These are phyloP conservation scores for Colletotrichum sp. DNA, from an alignment of 2,329 filamentous ascomycete species.

Conservation along the genomic window DNA sequence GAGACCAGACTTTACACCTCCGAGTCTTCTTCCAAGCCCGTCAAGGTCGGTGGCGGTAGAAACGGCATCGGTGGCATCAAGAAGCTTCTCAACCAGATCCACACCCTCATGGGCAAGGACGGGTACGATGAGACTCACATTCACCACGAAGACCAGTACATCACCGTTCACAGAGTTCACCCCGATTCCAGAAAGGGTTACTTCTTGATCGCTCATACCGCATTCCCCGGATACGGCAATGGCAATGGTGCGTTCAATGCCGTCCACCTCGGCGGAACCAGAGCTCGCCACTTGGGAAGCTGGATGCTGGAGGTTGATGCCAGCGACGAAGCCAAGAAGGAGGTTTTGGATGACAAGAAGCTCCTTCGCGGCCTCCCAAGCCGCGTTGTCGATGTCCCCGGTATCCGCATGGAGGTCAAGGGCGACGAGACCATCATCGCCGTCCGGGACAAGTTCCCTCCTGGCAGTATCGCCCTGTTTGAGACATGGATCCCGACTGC, in stretches of 20 bases:
- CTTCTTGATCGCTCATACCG: slow-evolving; percentile 94
- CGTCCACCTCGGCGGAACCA: slow-evolving; percentile 82
- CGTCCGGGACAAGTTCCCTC: slow-evolving; percentile 83
- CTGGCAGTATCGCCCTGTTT: slow-evolving; percentile 92
- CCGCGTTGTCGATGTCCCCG: slow-evolving; percentile 74
- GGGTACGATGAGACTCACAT: slow-evolving; percentile 95
- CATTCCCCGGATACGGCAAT: slow-evolving; percentile 88
- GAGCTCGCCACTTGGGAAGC: slow-evolving; percentile 83
- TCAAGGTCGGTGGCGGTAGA: slow-evolving; percentile 72
- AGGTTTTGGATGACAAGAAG: slow-evolving; percentile 70
- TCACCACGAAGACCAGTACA: slow-evolving; percentile 94
- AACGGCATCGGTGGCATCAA: slow-evolving; percentile 90
- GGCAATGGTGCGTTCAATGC: slow-evolving; percentile 82
- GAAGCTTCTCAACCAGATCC: slow-evolving; percentile 92
- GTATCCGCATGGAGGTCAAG: slow-evolving; percentile 74
- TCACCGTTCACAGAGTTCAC: slow-evolving; percentile 95
- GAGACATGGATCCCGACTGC: slow-evolving; percentile 94
- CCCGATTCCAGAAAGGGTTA: slow-evolving; percentile 91
- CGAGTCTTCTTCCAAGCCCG: slow-evolving; percentile 66
- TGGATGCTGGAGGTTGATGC: slow-evolving; percentile 92
- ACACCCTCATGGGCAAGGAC: slow-evolving; percentile 93
- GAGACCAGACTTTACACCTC: slow-evolving; percentile 87
- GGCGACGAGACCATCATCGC: slow-evolving; percentile 79
- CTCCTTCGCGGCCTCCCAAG: slow-evolving; percentile 84
- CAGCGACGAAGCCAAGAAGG: slow-evolving; percentile 70